Evolutionary conservation across 495 filamentous ascomycete genomes (phyloP).

Genomic region (Usnea hakonensis): DNA sequence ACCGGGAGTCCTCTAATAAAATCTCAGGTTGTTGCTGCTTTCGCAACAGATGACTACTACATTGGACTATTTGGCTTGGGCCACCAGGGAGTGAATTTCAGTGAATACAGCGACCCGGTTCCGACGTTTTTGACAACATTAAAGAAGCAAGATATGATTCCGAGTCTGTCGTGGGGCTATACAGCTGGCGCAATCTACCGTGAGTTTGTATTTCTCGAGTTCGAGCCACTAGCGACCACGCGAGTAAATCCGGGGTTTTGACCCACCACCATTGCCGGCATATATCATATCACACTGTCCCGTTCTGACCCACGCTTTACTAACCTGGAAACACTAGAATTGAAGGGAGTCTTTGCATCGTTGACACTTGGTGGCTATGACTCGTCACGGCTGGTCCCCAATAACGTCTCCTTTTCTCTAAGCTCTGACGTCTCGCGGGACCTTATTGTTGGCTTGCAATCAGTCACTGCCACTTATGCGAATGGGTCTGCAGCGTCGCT

Average conservation of each 20-base stretch:
- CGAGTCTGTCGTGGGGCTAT: constrained; percentile 46
- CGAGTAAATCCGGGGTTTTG: too few relatives aligned
- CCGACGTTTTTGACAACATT: constrained; percentile 43
- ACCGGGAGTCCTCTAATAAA: constrained; percentile 34
- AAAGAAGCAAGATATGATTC: constrained; percentile 36
- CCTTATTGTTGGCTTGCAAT: constrained; percentile 42
- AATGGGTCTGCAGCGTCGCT: constrained; percentile 7
- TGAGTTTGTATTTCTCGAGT: constrained; percentile 21
- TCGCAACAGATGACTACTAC: constrained; percentile 43
- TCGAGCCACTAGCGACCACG: too few relatives aligned
- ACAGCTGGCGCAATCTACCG: constrained; percentile 49
- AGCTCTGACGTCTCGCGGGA: constrained; percentile 39
- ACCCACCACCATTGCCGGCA: background rate
- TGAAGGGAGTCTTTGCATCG: constrained; percentile 39
- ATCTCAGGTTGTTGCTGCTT: constrained; percentile 40
- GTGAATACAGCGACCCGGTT: constrained; percentile 27
- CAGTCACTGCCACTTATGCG: constrained; percentile 32
- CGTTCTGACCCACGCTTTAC: background rate
- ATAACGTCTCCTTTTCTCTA: constrained; percentile 42
- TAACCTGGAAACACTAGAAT: constrained; percentile 23
- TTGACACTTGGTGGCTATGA: constrained; percentile 54
- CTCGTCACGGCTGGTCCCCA: constrained; percentile 40
- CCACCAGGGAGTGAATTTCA: constrained; percentile 32
- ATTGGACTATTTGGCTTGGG: constrained; percentile 53
- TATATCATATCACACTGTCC: background rate